A percentile compares a stretch with the other conserved stretches of the same genome.
These are phyloP conservation scores for Talaromyces amestolkiae DNA, from an alignment of 2,329 filamentous ascomycete genomes.

Conservation along the genomic window DNA sequence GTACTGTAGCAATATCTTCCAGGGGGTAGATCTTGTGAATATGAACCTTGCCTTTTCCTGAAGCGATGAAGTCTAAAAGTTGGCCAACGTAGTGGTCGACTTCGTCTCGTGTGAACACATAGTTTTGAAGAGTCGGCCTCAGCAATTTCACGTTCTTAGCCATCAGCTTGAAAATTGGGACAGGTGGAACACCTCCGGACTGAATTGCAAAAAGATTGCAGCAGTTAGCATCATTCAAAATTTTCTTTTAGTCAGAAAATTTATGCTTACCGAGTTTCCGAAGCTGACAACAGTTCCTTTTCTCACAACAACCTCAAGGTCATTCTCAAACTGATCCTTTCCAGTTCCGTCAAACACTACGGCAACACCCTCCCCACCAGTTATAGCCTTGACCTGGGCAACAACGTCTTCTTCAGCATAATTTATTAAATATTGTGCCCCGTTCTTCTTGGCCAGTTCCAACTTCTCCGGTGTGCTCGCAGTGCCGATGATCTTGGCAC, in stretches of 20 bases:
- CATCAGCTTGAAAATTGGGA: background rate
- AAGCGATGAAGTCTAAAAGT: background rate
- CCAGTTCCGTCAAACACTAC: conserved; percentile 80
- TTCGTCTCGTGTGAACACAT: background rate
- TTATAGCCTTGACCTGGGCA: conserved; percentile 76
- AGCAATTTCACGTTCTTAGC: conserved; percentile 1
- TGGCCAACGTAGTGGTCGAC: background rate
- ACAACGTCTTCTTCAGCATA: conserved; percentile 75
- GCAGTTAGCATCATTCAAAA: background rate
- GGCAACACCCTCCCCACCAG: conserved; percentile 64
- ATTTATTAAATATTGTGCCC: conserved; percentile 66
- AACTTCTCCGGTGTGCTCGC: conserved; percentile 68
- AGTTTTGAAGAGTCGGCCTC: background rate
- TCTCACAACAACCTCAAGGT: conserved; percentile 64
- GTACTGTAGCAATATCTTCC: background rate
- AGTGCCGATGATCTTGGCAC: conserved; percentile 73
- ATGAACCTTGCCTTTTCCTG: background rate
- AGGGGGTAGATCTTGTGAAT: conserved; percentile 1
- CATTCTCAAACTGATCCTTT: conserved; percentile 71
- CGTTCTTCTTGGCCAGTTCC: conserved; percentile 58
- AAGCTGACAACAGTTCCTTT: conserved; percentile 73
- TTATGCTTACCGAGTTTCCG: conserved; percentile 59
- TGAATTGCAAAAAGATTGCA: background rate
- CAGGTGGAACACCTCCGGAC: background rate
- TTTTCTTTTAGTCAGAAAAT: background rate